Percentiles rank a stretch among this genome's conserved stretches.
Conservation (phyloP, 768 basidiomycete species). For the Trametes cubensis region DNA sequence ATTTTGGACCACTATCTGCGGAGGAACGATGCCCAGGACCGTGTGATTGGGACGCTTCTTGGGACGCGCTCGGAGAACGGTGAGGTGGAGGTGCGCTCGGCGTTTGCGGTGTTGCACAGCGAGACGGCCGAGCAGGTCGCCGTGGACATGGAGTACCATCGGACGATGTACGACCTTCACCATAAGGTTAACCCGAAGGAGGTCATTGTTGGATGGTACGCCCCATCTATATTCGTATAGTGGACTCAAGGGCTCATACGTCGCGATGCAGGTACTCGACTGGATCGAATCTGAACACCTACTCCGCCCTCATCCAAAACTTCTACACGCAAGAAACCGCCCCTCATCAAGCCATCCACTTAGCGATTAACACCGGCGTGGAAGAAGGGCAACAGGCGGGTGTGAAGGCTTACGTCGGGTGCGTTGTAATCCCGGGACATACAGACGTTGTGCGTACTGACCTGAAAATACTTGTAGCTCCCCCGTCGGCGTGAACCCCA, state of each 20-base stretch:
- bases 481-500: constrained; percentile 85
- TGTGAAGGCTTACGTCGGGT: constrained; percentile 89
- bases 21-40: constrained; percentile 74
- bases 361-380: constrained; percentile 86
- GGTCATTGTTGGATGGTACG: constrained; percentile 93
- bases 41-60: constrained; percentile 94
- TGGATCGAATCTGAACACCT: constrained; percentile 86
- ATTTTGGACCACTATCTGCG: constrained; percentile 97
- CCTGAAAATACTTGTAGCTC: constrained; percentile 49
- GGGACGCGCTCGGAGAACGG: constrained; percentile 67
- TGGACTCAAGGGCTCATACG: not conserved
- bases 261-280: constrained; percentile 80
- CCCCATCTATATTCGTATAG: constrained; percentile 19
- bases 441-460: not conserved
- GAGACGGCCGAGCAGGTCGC: constrained; percentile 93
- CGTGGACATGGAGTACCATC: constrained; percentile 96
- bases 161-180: constrained; percentile 89
- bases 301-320: constrained; percentile 96
- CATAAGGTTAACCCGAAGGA: constrained; percentile 84
- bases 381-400: constrained; percentile 65
- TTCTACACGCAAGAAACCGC: constrained; percentile 93
- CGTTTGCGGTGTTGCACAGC: constrained; percentile 91
- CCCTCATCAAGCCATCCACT: constrained; percentile 86
- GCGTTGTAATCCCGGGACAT: constrained; percentile 22
- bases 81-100: constrained; percentile 72